phyloP scores from a whole-genome alignment of 176 grass and related monocot species.

The Ampelocalamus luodianensis region DNA sequence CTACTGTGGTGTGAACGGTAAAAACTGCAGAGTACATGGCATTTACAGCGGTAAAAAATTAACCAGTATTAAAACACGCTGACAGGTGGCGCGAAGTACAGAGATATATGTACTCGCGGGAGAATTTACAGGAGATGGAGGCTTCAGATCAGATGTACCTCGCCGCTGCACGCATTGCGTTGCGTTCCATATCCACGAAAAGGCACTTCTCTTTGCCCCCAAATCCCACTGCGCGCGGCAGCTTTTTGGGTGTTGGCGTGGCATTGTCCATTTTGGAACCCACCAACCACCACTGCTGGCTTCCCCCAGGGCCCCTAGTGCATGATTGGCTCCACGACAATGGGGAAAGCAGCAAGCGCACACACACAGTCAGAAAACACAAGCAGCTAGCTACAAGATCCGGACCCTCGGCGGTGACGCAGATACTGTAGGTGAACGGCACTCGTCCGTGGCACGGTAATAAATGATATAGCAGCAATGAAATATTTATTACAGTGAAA shows the following conservation, averaged over 20 bases:
- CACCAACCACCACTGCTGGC: not conserved
- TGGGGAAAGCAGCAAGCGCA: slow-evolving; percentile 32
- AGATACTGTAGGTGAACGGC: no score
- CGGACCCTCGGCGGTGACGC: no score
- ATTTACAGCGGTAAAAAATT: not conserved
- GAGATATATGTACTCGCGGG: not conserved
- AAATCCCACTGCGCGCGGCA: not conserved
- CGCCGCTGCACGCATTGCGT: not conserved
- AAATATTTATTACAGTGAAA: no score
- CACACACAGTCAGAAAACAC: not conserved
- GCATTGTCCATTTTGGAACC: slow-evolving; percentile 15
- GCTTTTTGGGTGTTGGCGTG: slow-evolving; percentile 1
- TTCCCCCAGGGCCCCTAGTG: not conserved
- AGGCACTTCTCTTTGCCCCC: not conserved
- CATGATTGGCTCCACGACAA: not conserved
- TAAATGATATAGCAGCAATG: no score
- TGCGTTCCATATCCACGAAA: not conserved
- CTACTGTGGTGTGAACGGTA: no score
- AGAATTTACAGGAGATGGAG: not conserved
- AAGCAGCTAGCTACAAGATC: not conserved
- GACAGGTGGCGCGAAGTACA: no score
- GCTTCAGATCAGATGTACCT: not conserved
- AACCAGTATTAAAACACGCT: no score
- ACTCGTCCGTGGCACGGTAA: no score
- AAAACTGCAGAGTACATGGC: not conserved